phyloP scores from a whole-genome alignment of 345 rosid genomes.

The Salix exigua region DNA sequence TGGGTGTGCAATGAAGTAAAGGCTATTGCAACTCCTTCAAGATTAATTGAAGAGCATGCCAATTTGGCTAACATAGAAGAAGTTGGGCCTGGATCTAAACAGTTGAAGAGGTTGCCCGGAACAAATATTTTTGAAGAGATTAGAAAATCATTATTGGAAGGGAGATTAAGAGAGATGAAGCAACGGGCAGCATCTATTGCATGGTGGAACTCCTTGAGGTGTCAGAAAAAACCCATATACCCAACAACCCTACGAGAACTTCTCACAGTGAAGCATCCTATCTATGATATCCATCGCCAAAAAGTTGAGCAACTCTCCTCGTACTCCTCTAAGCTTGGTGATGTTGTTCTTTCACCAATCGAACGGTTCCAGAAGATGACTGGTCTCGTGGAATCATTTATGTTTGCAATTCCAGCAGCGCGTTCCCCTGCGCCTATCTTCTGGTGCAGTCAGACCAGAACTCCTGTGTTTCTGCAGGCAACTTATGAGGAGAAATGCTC shows the following conservation, averaged over 20 bases:
- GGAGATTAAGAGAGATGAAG: conserved; percentile 68
- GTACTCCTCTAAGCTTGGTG: conserved; percentile 71
- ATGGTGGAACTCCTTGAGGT: conserved; percentile 99
- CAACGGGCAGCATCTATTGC: conserved; percentile 79
- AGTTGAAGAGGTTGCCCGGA: conserved; percentile 44
- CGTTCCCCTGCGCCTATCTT: conserved; percentile 70
- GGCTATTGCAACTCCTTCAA: conserved; percentile 71
- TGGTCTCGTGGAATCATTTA: conserved; percentile 77
- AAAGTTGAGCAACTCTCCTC: conserved; percentile 48
- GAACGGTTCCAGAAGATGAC: conserved; percentile 77
- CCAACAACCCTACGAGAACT: conserved; percentile 59
- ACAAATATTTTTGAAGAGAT: conserved; percentile 84
- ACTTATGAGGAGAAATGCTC: conserved; percentile 57
- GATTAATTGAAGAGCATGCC: conserved; percentile 50
- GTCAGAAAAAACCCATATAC: conserved; percentile 75
- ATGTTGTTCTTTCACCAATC: conserved; percentile 78
- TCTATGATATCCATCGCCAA: conserved; percentile 49
- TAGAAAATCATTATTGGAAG: conserved; percentile 66
- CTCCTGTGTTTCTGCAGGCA: conserved; percentile 60
- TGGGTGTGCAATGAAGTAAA: conserved; percentile 85
- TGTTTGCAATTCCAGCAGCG: conserved; percentile 96
- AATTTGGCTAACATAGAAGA: conserved; percentile 38
- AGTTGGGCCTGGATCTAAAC: conserved; percentile 30
- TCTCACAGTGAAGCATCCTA: conserved; percentile 57
- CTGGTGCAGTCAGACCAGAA: conserved; percentile 72